Evolutionary conservation across 2,329 filamentous ascomycete genomes (phyloP), one percentile per base, ranked within the genome.

Genomic region (Fusarium compactum): DNA sequence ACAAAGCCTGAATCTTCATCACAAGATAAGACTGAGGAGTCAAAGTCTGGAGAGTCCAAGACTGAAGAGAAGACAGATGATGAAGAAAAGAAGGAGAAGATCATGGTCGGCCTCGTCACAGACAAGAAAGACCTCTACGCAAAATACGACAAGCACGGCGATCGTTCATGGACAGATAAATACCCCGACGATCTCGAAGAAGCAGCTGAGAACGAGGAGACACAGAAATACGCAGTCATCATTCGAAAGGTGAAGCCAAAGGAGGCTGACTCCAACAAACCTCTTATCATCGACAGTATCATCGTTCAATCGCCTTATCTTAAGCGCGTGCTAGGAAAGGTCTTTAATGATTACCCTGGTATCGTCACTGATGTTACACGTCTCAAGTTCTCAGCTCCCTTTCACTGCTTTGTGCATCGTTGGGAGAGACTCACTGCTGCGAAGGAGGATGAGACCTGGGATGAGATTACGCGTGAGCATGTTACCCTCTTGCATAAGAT

Each of bases 331-430:
- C 81, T 92, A 0, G 80, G 80, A 12, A 81, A 85, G 14, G 82
- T 91, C 10, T 81, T 91, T 24, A 78, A 82, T 2, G 85, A 82
- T 11, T 91, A 91, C 62, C 86, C 87, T 0, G 89, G 89, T 2
- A 82, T 92, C 30, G 86, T 87, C 4, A 85, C 86, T 34, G 83
- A 82, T 14, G 80, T 92, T 27, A 83, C 88, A n/a, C 84, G 87
- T 3, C 81, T 92, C 3, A 86, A 87, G 58, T 91, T 92, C 65
- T 76, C 80, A 10, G 85, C 85, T 0, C 88, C 88, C 0, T 92
- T 92, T 65, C 81, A 86, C 69, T 87, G 88, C 0, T 87, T 93
- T 51, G 87, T 92, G 43, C 89, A 93, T 77, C 85, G 90, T 32
- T 92, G 90, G 89, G 79, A 82, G 3, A 73, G 80, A 9, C 82